Base-by-base conservation (phyloP, 2,329 filamentous ascomycete species). In the Aspergillus felis region DNA sequence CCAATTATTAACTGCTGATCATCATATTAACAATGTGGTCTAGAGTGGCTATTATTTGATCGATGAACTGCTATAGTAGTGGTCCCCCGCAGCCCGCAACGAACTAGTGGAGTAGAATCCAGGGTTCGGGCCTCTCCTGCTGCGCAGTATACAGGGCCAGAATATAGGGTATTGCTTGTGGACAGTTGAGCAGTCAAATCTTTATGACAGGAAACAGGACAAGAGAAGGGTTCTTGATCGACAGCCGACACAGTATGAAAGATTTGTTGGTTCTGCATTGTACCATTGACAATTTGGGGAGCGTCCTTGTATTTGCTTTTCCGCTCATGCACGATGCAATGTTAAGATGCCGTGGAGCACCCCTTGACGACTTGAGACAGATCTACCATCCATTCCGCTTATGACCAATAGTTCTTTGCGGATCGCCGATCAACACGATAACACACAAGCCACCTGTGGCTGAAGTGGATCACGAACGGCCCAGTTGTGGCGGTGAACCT, bases 401-500 rank as follows among this genome's bases (percentile, higher is more conserved):
- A 20, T 20, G n/a, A 47, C 4, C 20, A 25, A 42, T 27, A 24
- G 12, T 29, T 10, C 38, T 22, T 48, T 24, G 8, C 22, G 9
- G 25, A 35, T 48, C 17, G 41, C 5, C 22, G 3, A 41, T 27
- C 25, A 24, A 14, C 24, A 17, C 14, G 17, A 38, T 24, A 47
- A 47, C 10, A 6, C 27, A 56, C 38, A 25, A 63, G 61, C 59
- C 61, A 63, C 61, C 54, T 42, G 57, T 62, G 59, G 60, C 60
- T 58, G 44, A 53, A 32, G 41, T 46, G 38, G 29, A 50, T 55
- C 49, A 52, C 54, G 42, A 56, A 56, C 57, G 54, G 50, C 25
- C 24, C 10, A 25, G 12, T 38, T 62, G 61, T 64, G 61, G 61
- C 61, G 61, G 60, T 62, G 61, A 56, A 61, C 8, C 24, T 41